A percentile compares a stretch with the other conserved stretches of the same genome.
These are phyloP conservation scores for Plasmodium chabaudi DNA, from an alignment of 169 alveolate species.

Conservation along the genomic window DNA sequence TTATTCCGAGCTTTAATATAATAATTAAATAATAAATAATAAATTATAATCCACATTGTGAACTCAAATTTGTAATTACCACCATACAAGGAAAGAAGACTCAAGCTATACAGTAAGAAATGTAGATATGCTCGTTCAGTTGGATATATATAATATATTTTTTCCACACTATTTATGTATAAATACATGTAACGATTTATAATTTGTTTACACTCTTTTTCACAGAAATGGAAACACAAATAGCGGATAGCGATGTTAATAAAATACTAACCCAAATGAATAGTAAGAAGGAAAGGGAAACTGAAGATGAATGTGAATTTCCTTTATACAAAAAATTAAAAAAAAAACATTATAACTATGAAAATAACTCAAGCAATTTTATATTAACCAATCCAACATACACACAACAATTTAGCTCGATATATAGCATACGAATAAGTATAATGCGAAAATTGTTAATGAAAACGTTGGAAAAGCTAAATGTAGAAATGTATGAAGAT, in stretches of 20 bases:
- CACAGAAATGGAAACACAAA: constrained; percentile 13
- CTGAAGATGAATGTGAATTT: constrained; percentile 5
- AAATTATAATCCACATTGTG: too few species aligned
- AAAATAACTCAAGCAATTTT: constrained; percentile 29
- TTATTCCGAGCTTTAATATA: too few species aligned
- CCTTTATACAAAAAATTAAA: constrained; percentile 50
- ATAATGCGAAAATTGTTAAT: constrained; percentile 42
- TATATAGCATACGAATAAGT: constrained; percentile 34
- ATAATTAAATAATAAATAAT: too few species aligned
- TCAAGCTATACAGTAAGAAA: too few species aligned
- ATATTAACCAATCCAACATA: constrained; percentile 39
- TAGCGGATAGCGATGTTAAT: constrained; percentile 13
- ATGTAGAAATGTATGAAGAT: not conserved
- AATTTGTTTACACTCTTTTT: not conserved
- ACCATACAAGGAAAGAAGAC: too few species aligned
- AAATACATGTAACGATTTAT: too few species aligned
- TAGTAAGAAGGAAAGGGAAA: not conserved
- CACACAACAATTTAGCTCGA: constrained; percentile 60
- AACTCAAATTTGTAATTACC: too few species aligned
- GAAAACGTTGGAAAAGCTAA: constrained; percentile 27
- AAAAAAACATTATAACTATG: constrained; percentile 31
- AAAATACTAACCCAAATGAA: constrained; percentile 16
- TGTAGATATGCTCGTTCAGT: too few species aligned
- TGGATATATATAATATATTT: too few species aligned
- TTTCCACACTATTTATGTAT: too few species aligned